phyloP scores from a whole-genome alignment of 345 rosid species.

The Bruguiera gymnorhiza region DNA sequence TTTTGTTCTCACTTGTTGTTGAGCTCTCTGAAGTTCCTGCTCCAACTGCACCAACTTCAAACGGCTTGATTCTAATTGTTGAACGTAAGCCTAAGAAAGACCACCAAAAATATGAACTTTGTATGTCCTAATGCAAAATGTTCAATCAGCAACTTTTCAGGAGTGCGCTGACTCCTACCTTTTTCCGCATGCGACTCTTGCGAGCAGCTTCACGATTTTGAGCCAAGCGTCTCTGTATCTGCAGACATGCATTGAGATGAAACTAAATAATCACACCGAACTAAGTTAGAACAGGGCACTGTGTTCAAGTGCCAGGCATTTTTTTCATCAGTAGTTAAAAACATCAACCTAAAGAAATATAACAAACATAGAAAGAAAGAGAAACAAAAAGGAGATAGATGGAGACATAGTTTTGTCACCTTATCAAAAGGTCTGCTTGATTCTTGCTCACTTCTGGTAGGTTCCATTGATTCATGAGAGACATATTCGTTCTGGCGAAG shows the following conservation, averaged over 20 bases:
- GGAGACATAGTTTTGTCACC: conserved; percentile 33
- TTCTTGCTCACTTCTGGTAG: conserved; percentile 64
- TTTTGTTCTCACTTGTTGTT: conserved; percentile 24
- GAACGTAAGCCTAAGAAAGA: conserved; percentile 31
- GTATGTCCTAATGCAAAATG: background rate
- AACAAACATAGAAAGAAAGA: background rate
- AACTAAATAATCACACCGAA: background rate
- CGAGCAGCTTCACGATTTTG: conserved; percentile 39
- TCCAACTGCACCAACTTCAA: conserved; percentile 32
- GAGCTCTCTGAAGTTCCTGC: conserved; percentile 32
- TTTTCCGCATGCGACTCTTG: conserved; percentile 32
- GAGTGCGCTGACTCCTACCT: conserved; percentile 15
- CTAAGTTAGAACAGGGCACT: too few relatives aligned
- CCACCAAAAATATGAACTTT: background rate
- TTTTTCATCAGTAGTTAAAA: too few relatives aligned
- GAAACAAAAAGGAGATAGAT: background rate
- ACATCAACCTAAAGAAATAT: background rate
- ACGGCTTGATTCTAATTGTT: conserved; percentile 34
- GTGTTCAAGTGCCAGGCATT: too few relatives aligned
- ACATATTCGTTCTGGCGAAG: conserved; percentile 35
- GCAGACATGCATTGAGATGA: conserved; percentile 10
- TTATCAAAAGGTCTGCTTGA: conserved; percentile 52
- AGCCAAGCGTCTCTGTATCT: conserved; percentile 30
- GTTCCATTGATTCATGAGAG: conserved; percentile 46
- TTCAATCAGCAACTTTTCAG: background rate